Evolutionary conservation across 2,329 filamentous ascomycete species (phyloP).

Genomic region (Calonectria leucothoes): DNA sequence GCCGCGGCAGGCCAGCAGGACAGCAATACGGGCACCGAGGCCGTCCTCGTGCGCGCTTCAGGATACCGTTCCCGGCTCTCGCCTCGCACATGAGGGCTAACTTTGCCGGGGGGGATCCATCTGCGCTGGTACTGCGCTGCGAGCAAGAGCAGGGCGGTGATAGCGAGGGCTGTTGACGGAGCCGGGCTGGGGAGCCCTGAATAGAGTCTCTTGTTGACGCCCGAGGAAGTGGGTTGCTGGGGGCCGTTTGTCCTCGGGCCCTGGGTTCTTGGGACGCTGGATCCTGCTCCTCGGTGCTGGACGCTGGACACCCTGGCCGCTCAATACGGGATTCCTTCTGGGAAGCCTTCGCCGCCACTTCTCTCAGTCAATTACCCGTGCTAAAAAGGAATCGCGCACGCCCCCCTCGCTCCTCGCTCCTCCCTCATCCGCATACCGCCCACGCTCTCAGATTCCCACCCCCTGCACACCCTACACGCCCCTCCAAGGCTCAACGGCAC

Average conservation of each 20-base stretch:
- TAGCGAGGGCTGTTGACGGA: constrained; percentile 15
- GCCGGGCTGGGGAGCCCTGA: background rate
- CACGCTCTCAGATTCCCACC: constrained; percentile 8
- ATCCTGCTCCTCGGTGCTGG: background rate
- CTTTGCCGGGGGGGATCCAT: constrained; percentile 19
- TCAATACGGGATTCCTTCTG: constrained; percentile 21
- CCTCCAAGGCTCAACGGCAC: constrained; percentile 22
- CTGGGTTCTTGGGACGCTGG: constrained; percentile 18
- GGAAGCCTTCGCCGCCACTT: constrained; percentile 30
- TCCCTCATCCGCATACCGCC: constrained; percentile 3
- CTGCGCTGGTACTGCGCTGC: constrained; percentile 4
- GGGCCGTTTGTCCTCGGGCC: constrained; percentile 4
- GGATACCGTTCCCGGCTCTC: constrained; percentile 7
- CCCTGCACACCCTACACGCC: constrained; percentile 25
- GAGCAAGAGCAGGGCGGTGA: background rate
- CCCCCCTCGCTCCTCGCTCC: background rate
- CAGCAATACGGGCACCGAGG: background rate
- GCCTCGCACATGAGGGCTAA: background rate
- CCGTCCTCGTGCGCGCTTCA: constrained; percentile 1
- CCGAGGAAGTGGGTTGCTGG: constrained; percentile 23
- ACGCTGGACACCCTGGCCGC: background rate
- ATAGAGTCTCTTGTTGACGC: constrained; percentile 20
- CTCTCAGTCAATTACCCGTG: constrained; percentile 9
- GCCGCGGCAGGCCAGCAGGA: background rate
- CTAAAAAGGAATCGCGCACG: background rate